These are phyloP conservation scores for Cyberlindnera bimundalis DNA, from an alignment of 805 yeast species.

Conservation along the genomic window DNA sequence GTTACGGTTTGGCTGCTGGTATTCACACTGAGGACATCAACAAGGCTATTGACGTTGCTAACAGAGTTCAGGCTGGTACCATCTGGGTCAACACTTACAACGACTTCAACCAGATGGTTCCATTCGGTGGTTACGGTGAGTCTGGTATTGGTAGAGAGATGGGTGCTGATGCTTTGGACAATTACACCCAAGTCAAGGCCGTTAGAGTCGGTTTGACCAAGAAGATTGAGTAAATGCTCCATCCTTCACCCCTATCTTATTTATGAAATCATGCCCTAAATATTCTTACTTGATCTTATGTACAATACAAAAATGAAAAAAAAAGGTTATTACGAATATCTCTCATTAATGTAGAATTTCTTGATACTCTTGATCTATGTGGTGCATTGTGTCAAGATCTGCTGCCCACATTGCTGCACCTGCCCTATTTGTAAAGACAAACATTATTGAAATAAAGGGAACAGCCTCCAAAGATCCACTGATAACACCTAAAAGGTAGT, in stretches of 20 bases:
- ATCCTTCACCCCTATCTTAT: not conserved
- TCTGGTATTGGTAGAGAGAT: slow-evolving; percentile 93
- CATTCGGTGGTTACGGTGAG: slow-evolving; percentile 90
- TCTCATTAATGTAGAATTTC: too few relatives aligned
- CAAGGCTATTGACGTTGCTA: slow-evolving; percentile 73
- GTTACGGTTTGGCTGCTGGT: slow-evolving; percentile 90
- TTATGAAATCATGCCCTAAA: not conserved
- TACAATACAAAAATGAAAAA: not conserved
- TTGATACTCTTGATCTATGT: too few relatives aligned
- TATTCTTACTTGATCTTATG: not conserved
- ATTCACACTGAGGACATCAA: slow-evolving; percentile 73
- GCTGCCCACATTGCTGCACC: slow-evolving; percentile 15
- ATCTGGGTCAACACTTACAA: slow-evolving; percentile 91
- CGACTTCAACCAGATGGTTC: slow-evolving; percentile 82
- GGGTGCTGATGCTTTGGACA: slow-evolving; percentile 82
- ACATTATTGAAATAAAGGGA: slow-evolving; percentile 11
- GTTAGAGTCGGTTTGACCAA: slow-evolving; percentile 46
- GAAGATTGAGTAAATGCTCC: slow-evolving; percentile 15
- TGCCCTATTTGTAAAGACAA: slow-evolving; percentile 14
- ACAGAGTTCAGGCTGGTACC: slow-evolving; percentile 79
- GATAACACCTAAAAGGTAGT: slow-evolving; percentile 7
- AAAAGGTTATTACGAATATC: too few relatives aligned
- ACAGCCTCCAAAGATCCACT: slow-evolving; percentile 8
- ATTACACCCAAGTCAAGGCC: slow-evolving; percentile 83
- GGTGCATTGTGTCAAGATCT: slow-evolving; percentile 13